These are phyloP conservation scores for Paraglomus occultum DNA, from an alignment of 192 early-diverging fungal genomes.

Conservation along the genomic window DNA sequence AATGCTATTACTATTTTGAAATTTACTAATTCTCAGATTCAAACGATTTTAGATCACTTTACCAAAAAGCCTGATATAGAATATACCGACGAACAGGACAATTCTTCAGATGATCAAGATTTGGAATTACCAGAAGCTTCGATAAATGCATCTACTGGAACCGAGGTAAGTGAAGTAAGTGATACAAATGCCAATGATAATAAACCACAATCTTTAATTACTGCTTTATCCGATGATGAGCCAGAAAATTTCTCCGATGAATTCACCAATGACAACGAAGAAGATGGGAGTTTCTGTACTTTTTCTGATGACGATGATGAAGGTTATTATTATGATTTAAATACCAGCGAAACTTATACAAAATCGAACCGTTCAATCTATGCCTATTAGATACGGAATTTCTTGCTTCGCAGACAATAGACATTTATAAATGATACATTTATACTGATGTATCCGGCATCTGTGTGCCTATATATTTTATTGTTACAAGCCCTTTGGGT, in stretches of 20 bases:
- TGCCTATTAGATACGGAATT: too few species aligned
- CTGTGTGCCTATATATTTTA: too few species aligned
- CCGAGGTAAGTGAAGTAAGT: conserved; percentile 1
- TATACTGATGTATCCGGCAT: too few species aligned
- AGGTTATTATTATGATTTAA: conserved; percentile 26
- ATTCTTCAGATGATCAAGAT: not conserved
- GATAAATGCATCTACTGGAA: too few species aligned
- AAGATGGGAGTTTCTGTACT: not conserved
- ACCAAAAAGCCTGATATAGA: not conserved
- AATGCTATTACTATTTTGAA: conserved; percentile 6
- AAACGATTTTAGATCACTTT: conserved; percentile 5
- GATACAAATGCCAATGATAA: conserved; percentile 6
- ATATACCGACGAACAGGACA: not conserved
- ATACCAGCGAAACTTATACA: conserved; percentile 18
- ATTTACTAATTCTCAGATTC: conserved; percentile 5
- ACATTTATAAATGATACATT: too few species aligned
- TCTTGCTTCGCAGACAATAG: too few species aligned
- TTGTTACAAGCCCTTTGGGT: too few species aligned
- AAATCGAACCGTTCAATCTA: conserved; percentile 19
- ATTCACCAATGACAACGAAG: not conserved
- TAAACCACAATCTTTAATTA: conserved; percentile 13
- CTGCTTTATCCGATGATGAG: not conserved
- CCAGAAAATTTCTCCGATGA: not conserved
- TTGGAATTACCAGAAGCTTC: too few species aligned
- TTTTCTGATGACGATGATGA: conserved; percentile 11